These are phyloP conservation scores for Obelidium mucronatum DNA, from an alignment of 192 early-diverging fungal genomes.

Conservation along the genomic window DNA sequence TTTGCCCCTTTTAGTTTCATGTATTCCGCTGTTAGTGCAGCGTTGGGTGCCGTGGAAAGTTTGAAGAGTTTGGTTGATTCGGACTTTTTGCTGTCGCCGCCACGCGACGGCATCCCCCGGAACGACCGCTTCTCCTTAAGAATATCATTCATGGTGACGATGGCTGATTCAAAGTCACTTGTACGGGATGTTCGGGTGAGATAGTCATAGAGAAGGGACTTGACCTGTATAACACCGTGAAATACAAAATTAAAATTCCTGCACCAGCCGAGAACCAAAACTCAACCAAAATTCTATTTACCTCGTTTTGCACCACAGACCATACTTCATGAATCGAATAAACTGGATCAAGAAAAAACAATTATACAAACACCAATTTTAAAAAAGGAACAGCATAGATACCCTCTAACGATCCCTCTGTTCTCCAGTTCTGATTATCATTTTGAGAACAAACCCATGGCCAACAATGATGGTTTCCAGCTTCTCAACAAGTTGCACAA, in stretches of 20 bases:
- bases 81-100: too few relatives aligned
- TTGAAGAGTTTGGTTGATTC: conserved; percentile 35
- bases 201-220: conserved; percentile 63
- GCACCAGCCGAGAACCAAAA: too few relatives aligned
- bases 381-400: too few relatives aligned
- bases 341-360: too few relatives aligned
- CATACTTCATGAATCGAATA: conserved; percentile 60
- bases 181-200: conserved; percentile 42
- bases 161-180: conserved; percentile 31
- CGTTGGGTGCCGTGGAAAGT: conserved; percentile 21
- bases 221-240: conserved; percentile 42
- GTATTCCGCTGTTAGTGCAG: conserved; percentile 21
- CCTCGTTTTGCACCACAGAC: conserved; percentile 60
- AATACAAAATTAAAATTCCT: neutral
- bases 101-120: conserved; percentile 11
- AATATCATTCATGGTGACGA: conserved; percentile 53
- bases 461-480: conserved; percentile 49
- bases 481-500: conserved; percentile 42
- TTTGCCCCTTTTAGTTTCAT: conserved; percentile 27
- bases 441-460: conserved; percentile 42
- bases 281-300: too few relatives aligned
- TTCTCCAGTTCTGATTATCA: too few relatives aligned
- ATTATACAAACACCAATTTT: too few relatives aligned
- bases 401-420: too few relatives aligned
- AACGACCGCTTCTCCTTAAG: conserved; percentile 48